phyloP scores from a whole-genome alignment of 139 green algal species.

The Chlorella sp. region DNA sequence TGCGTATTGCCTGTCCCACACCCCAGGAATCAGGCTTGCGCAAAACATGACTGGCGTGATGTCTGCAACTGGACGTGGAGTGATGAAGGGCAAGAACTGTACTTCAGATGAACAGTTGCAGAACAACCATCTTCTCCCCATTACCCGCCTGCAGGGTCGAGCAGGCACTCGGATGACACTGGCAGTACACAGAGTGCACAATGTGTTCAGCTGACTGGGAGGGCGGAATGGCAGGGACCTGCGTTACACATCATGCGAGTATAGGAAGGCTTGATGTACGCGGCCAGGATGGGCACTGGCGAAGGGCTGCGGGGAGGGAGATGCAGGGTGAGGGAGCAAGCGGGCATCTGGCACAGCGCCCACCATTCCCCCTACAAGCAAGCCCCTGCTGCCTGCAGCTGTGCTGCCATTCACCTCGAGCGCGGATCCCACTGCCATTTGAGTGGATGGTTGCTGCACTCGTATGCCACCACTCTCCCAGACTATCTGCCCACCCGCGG shows the following conservation, averaged over 20 bases:
- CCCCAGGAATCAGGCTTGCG: conserved; percentile 36
- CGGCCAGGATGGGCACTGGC: too few relatives aligned
- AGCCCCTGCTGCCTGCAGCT: too few relatives aligned
- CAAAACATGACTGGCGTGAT: conserved; percentile 53
- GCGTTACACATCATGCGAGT: too few relatives aligned
- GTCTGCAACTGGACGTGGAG: conserved; percentile 6
- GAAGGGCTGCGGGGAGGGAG: too few relatives aligned
- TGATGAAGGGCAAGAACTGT: not conserved
- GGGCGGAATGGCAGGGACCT: too few relatives aligned
- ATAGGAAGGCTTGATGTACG: too few relatives aligned
- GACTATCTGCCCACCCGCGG: too few relatives aligned
- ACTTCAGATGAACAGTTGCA: not conserved
- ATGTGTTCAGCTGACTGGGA: too few relatives aligned
- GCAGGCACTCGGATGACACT: not conserved
- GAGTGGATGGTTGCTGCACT: too few relatives aligned
- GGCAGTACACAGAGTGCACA: not conserved
- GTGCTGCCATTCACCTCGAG: too few relatives aligned
- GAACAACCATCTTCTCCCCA: not conserved
- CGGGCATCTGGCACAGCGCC: not conserved
- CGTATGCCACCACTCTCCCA: too few relatives aligned
- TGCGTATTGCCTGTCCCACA: conserved; percentile 13
- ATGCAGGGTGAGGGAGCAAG: not conserved
- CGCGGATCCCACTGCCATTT: too few relatives aligned
- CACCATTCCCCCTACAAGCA: not conserved
- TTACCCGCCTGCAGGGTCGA: not conserved